phyloP scores from a whole-genome alignment of 2,329 filamentous ascomycete species.

The Plectosphaerella sp. region DNA sequence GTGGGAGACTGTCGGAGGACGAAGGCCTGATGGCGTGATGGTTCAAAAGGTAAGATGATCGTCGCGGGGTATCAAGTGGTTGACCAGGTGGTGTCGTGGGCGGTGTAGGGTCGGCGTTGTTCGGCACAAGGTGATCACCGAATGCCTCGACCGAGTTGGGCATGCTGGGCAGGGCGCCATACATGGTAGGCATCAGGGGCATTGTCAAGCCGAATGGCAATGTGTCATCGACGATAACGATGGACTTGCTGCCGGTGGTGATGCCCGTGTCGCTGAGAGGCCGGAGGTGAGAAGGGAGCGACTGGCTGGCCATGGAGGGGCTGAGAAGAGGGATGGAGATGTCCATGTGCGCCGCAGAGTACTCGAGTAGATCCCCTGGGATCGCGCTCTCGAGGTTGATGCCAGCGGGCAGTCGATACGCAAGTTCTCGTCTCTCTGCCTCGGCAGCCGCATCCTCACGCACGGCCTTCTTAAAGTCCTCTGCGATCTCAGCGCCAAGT shows the following conservation, averaged over 20 bases:
- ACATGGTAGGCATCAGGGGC: constrained; percentile 32
- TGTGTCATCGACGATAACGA: constrained; percentile 78
- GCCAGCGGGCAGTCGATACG: constrained; percentile 1
- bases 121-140: constrained; percentile 44
- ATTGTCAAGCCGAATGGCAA: constrained; percentile 39
- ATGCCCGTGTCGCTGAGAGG: constrained; percentile 54
- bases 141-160: constrained; percentile 49
- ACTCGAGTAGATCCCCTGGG: constrained; percentile 27
- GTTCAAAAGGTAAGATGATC: constrained; percentile 52
- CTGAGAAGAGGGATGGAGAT: constrained; percentile 16
- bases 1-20: constrained; percentile 36
- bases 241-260: constrained; percentile 81
- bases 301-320: constrained; percentile 28
- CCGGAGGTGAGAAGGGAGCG: constrained; percentile 26
- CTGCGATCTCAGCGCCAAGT: constrained; percentile 71
- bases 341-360: constrained; percentile 39
- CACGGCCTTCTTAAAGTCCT: constrained; percentile 74
- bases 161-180: constrained; percentile 37
- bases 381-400: constrained; percentile 7
- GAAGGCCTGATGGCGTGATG: constrained; percentile 35
- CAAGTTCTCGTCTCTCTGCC: constrained; percentile 10
- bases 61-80: constrained; percentile 39
- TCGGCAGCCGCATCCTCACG: constrained; percentile 56
- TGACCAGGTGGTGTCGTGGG: constrained; percentile 55
- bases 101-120: constrained; percentile 51